Percentiles rank a stretch among this genome's conserved stretches.
Conservation (phyloP, 2,329 filamentous ascomycete genomes). For the Penicillium glabrum region DNA sequence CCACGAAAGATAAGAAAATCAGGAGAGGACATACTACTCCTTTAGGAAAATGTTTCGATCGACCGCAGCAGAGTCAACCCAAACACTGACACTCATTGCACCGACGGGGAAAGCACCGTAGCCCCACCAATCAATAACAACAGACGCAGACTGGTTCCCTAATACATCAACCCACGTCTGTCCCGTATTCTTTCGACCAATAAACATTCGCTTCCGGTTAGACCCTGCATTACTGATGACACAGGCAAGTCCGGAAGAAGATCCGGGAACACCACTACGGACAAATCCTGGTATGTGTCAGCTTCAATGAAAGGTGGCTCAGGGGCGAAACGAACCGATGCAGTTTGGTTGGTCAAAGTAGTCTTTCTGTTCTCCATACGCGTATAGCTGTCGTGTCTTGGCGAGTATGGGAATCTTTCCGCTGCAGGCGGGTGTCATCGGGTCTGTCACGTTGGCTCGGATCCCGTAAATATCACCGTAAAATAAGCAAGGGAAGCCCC, state of each 20-base stretch:
- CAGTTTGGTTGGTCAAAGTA: conserved; percentile 64
- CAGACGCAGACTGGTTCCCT: conserved; percentile 52
- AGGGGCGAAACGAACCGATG: conserved; percentile 48
- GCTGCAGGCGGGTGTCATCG: conserved; percentile 54
- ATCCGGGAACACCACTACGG: conserved; percentile 51
- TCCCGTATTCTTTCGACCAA: conserved; percentile 57
- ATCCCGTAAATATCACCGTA: conserved; percentile 70
- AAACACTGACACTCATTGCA: conserved; percentile 59
- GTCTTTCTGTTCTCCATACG: conserved; percentile 64
- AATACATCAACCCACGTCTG: conserved; percentile 65
- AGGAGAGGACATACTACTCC: conserved; percentile 11
- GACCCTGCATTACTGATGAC: conserved; percentile 56
- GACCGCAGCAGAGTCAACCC: conserved; percentile 55
- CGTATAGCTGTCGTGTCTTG: conserved; percentile 64
- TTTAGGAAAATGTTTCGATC: neutral
- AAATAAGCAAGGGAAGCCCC: conserved; percentile 67
- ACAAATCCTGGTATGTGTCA: conserved; percentile 35
- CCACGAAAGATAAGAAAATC: neutral
- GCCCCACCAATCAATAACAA: conserved; percentile 60
- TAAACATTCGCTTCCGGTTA: conserved; percentile 59
- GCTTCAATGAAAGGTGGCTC: neutral
- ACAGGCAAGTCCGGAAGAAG: conserved; percentile 54
- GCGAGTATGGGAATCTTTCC: conserved; percentile 59
- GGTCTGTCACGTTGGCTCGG: conserved; percentile 47
- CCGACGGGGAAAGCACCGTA: conserved; percentile 58